Conservation (phyloP, 2,329 filamentous ascomycete genomes). For the Graphilbum sp. region DNA sequence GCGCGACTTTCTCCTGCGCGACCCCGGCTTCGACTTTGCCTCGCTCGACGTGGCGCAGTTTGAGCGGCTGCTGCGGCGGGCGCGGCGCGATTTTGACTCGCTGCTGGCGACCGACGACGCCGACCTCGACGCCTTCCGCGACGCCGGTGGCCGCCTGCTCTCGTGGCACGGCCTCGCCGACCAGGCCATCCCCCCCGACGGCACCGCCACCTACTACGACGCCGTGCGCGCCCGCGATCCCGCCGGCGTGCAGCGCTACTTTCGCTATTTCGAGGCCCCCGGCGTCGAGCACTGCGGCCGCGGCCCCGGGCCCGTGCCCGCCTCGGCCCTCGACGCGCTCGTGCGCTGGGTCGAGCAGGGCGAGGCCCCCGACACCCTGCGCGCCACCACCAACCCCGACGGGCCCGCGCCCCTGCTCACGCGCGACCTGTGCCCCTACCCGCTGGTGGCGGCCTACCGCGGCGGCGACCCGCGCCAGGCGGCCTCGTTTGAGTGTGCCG, state of each 20-base stretch:
- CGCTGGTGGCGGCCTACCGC: not conserved
- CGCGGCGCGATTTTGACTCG: conserved; percentile 1
- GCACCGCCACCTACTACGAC: conserved; percentile 11
- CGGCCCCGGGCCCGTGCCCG: conserved; percentile 13
- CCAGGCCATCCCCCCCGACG: conserved; percentile 5
- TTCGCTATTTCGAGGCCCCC: conserved; percentile 15
- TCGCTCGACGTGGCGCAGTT: not conserved
- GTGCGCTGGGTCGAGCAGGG: not conserved
- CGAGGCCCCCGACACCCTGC: not conserved
- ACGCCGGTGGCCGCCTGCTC: conserved; percentile 28
- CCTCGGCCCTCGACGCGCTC: conserved; percentile 11
- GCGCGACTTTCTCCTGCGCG: too few relatives aligned
- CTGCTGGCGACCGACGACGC: conserved; percentile 14
- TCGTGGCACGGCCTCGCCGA: conserved; percentile 5
- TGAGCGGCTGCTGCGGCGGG: not conserved
- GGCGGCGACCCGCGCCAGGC: not conserved
- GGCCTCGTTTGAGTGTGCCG: too few relatives aligned
- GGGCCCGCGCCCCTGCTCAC: not conserved
- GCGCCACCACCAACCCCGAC: not conserved
- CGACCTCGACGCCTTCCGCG: conserved; percentile 26
- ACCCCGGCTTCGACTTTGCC: too few relatives aligned
- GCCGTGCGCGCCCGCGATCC: conserved; percentile 9
- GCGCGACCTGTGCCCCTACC: not conserved
- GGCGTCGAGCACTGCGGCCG: conserved; percentile 17
- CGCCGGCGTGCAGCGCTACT: conserved; percentile 13